Percentiles rank a stretch among this genome's conserved stretches.
Evolutionary conservation across 2,329 filamentous ascomycete genomes (phyloP).

Genomic region (Geosmithia putterillii): DNA sequence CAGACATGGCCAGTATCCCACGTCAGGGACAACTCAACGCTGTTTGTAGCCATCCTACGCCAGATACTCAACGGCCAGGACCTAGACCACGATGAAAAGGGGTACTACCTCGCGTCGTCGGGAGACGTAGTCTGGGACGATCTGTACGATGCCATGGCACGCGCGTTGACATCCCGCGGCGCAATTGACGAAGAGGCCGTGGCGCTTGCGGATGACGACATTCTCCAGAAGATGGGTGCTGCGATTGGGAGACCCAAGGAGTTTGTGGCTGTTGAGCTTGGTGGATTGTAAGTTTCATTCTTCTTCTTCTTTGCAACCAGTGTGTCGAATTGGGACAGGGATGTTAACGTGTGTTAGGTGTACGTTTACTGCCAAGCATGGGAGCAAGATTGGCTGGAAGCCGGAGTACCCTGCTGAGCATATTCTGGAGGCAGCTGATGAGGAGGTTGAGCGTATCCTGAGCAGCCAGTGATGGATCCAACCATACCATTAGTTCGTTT

Average conservation of each 20-base stretch:
- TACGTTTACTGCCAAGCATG: conserved; percentile 24
- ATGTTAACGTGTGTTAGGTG: conserved; percentile 1
- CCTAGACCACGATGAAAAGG: conserved; percentile 25
- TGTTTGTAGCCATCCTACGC: conserved; percentile 32
- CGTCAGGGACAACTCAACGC: conserved; percentile 28
- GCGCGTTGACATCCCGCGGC: conserved; percentile 22
- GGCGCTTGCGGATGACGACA: conserved; percentile 17
- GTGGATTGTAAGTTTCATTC: conserved; percentile 25
- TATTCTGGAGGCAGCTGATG: conserved; percentile 30
- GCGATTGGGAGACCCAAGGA: conserved; percentile 9
- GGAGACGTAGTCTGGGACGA: conserved; percentile 37
- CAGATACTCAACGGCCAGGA: conserved; percentile 26
- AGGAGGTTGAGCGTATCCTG: conserved; percentile 31
- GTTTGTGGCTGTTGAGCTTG: conserved; percentile 25
- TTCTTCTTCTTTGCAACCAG: background rate
- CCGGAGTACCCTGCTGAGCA: conserved; percentile 27
- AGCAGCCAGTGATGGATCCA: no score
- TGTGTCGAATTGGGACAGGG: no score
- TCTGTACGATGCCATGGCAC: conserved; percentile 32
- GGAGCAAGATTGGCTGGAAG: conserved; percentile 30
- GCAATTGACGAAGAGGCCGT: conserved; percentile 24
- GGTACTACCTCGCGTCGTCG: conserved; percentile 36
- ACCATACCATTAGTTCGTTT: no score
- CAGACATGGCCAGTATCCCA: conserved; percentile 42
- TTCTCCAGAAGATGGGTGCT: conserved; percentile 24